Evolutionary conservation across 768 basidiomycete genomes (phyloP).

Genomic region (Amanita muscaria): DNA sequence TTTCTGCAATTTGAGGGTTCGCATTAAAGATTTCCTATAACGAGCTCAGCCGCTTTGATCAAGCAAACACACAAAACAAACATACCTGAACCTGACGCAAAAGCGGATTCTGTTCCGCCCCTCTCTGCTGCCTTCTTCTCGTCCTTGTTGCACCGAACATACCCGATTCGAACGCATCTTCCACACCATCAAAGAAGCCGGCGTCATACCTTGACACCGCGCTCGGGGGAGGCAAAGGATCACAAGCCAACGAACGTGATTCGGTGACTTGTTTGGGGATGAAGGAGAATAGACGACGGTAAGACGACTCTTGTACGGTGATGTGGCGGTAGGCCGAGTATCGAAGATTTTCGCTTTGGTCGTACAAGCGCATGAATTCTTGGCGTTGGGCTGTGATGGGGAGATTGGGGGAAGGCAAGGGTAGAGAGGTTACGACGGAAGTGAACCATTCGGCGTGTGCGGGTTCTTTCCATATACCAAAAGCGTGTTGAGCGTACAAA

Average conservation of each 20-base stretch:
- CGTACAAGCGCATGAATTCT: conserved; percentile 32
- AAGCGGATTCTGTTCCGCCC: conserved; percentile 41
- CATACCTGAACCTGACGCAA: conserved; percentile 49
- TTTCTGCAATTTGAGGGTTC: conserved; percentile 41
- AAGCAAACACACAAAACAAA: not conserved
- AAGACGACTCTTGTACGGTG: conserved; percentile 58
- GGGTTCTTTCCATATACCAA: conserved; percentile 75
- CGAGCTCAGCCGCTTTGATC: not conserved
- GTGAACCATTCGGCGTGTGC: conserved; percentile 59
- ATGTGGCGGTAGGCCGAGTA: conserved; percentile 67
- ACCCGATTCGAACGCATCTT: conserved; percentile 32
- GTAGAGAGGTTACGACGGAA: conserved; percentile 36
- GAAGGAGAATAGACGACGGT: conserved; percentile 58
- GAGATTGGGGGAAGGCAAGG: conserved; percentile 27
- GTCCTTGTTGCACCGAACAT: conserved; percentile 15
- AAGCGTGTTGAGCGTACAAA: conserved; percentile 77
- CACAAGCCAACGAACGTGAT: conserved; percentile 60
- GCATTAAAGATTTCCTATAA: conserved; percentile 47
- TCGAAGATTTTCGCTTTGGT: conserved; percentile 26
- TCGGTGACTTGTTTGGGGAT: conserved; percentile 50
- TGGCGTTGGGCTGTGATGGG: conserved; percentile 24
- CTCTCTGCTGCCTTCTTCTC: conserved; percentile 30
- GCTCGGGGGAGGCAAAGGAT: conserved; percentile 74
- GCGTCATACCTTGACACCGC: conserved; percentile 55
- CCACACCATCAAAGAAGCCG: conserved; percentile 63